Base-by-base conservation (phyloP, 2,329 filamentous ascomycete genomes). In the Penicillium sp. region DNA sequence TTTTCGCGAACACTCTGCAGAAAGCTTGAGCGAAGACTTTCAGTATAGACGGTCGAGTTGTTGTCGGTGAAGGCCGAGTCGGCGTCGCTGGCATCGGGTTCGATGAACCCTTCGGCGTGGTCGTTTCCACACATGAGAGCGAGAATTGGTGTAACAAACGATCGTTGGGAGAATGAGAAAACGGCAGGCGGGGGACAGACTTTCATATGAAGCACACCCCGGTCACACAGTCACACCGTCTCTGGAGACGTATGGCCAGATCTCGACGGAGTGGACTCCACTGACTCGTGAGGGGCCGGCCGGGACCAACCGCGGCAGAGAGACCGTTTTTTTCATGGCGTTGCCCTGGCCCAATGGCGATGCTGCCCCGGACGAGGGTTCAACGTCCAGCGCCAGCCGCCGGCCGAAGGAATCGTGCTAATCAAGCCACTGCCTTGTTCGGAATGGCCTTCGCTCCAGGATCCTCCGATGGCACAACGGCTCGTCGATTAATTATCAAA, bases 1-100 rank as follows among this genome's bases (percentile, higher is more conserved):
- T 77, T 75, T 58, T 77, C 76, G 61, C 74, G 78, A 47, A 75
- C 67, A 67, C 75, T 78, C 47, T 77, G 64, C 7, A 73, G 60
- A 8, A 76, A 65, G 48, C 73, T 76, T 2, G 63, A 66, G 5
- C 67, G 67, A 1, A 71, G 54, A 7, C 66, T 70, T 17, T 67
- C 66, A 41, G 65, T 60, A 47, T 67, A 66, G 23, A 66, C 23
- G 2, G 47, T 58, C 5, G 56, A 58, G 17, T 38, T 23, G 31
- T 47, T 41, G 13, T 58, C 56, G 23, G 21, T n/a, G 26, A 58
- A 45, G 13, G 56, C 21, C 11, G 56, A 57, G 31, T 57, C 55
- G 3, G 30, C 17, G 31, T 57, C 55, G 21, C 30, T 44, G 55
- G 21, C 8, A 3, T 57, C 55, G 1, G 55, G 30, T 47, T 57